Conservation (phyloP, 2,329 filamentous ascomycete genomes). For the Aspergillus terreus region DNA sequence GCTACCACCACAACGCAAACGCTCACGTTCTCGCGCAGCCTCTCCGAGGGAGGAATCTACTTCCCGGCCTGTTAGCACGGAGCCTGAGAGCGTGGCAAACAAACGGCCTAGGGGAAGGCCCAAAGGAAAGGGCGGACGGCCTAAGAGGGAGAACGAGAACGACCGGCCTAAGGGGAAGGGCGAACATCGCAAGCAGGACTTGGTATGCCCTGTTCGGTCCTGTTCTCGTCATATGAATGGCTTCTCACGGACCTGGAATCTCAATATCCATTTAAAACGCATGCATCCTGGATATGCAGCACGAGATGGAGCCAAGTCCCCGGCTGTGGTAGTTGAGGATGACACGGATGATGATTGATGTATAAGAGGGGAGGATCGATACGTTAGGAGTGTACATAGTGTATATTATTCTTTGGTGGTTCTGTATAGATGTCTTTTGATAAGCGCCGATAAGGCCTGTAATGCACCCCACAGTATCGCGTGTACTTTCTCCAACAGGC, state of each 20-base stretch:
- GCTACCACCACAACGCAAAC: slow-evolving; percentile 3
- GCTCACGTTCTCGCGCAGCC: slow-evolving; percentile 6
- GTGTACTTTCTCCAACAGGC: not conserved
- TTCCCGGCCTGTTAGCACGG: not conserved
- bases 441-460: too few relatives aligned
- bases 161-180: slow-evolving; percentile 20
- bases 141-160: slow-evolving; percentile 19
- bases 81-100: not conserved
- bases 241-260: slow-evolving; percentile 36
- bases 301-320: not conserved
- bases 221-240: slow-evolving; percentile 29
- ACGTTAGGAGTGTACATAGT: too few relatives aligned
- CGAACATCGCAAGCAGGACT: slow-evolving; percentile 22
- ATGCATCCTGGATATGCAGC: slow-evolving; percentile 24
- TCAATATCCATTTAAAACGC: slow-evolving; percentile 33
- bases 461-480: not conserved
- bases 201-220: slow-evolving; percentile 29
- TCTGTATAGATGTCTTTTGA: too few relatives aligned
- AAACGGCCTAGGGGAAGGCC: too few relatives aligned
- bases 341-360: not conserved
- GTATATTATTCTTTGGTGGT: too few relatives aligned
- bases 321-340: not conserved
- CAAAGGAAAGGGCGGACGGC: not conserved
- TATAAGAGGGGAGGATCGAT: too few relatives aligned
- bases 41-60: slow-evolving; percentile 10